A percentile compares a stretch with the other conserved stretches of the same genome.
These are phyloP conservation scores for Candida yuanshanica DNA, from an alignment of 805 yeast genomes.

Conservation along the genomic window DNA sequence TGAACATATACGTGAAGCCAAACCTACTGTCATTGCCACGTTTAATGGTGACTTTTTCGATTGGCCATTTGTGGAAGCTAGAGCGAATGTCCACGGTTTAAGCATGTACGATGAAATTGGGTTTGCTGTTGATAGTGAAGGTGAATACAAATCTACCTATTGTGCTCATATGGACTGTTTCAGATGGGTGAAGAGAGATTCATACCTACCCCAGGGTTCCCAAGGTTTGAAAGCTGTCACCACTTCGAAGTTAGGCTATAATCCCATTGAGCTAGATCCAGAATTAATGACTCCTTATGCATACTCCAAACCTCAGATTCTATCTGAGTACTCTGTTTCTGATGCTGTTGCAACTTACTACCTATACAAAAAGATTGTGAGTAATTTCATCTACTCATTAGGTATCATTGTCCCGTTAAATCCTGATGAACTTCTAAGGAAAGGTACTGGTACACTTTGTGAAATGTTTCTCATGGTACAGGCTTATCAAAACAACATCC, in stretches of 20 bases:
- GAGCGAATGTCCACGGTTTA: constrained; percentile 79
- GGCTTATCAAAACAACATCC: constrained; percentile 71
- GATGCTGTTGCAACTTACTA: constrained; percentile 99
- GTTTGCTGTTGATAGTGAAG: constrained; percentile 81
- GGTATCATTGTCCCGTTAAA: constrained; percentile 93
- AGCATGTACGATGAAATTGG: constrained; percentile 93
- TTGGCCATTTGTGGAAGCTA: constrained; percentile 95
- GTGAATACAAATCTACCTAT: constrained; percentile 85
- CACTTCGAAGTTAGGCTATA: constrained; percentile 89
- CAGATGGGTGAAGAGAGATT: constrained; percentile 97
- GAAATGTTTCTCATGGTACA: constrained; percentile 97
- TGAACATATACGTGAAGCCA: constrained; percentile 81
- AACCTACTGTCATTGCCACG: constrained; percentile 96
- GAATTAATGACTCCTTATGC: constrained; percentile 99
- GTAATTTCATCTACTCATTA: constrained; percentile 91
- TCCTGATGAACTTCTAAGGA: constrained; percentile 93
- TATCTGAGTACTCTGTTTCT: constrained; percentile 96
- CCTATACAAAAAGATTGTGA: constrained; percentile 92
- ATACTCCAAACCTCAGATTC: constrained; percentile 80
- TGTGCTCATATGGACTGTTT: constrained; percentile 97
- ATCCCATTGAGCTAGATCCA: constrained; percentile 95
- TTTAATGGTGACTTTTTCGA: constrained; percentile 98
- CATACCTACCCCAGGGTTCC: constrained; percentile 96
- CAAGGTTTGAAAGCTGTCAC: constrained; percentile 98
- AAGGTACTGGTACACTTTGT: constrained; percentile 98